phyloP scores from a whole-genome alignment of 2,329 filamentous ascomycete species.

The Bipolaris victoriae region DNA sequence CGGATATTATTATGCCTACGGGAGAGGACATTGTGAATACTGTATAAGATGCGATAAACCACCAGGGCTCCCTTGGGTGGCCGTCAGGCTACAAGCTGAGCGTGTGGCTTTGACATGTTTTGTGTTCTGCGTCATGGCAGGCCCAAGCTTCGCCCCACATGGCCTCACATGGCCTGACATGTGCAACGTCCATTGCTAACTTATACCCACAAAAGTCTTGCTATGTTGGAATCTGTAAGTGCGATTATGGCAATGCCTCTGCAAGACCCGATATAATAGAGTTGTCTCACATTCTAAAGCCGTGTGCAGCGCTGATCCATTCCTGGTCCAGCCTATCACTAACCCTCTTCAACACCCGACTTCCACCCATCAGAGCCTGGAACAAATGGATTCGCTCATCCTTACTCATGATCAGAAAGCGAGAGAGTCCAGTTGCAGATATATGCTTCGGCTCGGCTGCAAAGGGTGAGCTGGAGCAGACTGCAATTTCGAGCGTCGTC shows the following conservation, averaged over 20 bases:
- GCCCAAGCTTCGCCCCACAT: conserved; percentile 22
- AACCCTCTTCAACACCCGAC: conserved; percentile 59
- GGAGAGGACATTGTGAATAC: conserved; percentile 51
- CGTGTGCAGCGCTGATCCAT: conserved; percentile 53
- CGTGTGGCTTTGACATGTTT: conserved; percentile 25
- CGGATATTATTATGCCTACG: conserved; percentile 67
- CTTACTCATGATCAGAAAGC: conserved; percentile 63
- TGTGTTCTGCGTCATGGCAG: conserved; percentile 27
- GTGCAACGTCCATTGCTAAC: not conserved
- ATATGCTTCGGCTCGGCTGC: not conserved
- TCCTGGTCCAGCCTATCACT: conserved; percentile 58
- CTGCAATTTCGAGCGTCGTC: conserved; percentile 14
- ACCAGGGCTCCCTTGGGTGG: not conserved
- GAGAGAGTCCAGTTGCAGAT: conserved; percentile 53
- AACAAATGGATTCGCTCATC: conserved; percentile 60
- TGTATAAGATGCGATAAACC: not conserved
- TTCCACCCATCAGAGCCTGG: conserved; percentile 60
- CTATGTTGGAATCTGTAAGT: not conserved
- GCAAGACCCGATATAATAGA: not conserved
- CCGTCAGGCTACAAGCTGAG: conserved; percentile 9
- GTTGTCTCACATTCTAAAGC: conserved; percentile 31
- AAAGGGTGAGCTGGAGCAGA: conserved; percentile 9
- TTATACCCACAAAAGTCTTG: not conserved
- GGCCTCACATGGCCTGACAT: too few relatives aligned
- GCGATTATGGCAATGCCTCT: not conserved